A percentile compares a stretch with the other conserved stretches of the same genome.
These are phyloP conservation scores for Gilbertella persicaria DNA, from an alignment of 371 early-diverging fungal species.

Conservation along the genomic window DNA sequence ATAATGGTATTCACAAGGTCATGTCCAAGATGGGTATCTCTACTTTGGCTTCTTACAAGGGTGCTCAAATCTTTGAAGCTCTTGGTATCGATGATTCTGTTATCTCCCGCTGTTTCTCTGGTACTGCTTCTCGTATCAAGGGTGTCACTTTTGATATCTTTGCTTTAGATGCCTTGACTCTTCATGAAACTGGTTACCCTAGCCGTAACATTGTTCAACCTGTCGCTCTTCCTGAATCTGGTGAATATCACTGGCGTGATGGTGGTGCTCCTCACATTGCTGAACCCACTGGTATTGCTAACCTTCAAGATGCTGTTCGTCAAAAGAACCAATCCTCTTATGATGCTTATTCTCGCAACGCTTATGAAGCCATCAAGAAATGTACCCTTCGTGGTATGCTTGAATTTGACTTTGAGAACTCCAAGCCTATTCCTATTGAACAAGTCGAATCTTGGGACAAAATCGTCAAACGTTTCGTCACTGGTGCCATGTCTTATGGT, in stretches of 20 bases:
- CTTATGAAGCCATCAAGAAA: constrained; percentile 82
- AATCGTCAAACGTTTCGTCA: constrained; percentile 95
- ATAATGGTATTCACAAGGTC: constrained; percentile 95
- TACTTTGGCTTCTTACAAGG: constrained; percentile 96
- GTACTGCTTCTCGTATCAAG: constrained; percentile 94
- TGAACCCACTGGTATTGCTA: constrained; percentile 85
- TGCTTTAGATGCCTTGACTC: constrained; percentile 84
- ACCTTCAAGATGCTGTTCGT: constrained; percentile 95
- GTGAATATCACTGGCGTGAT: constrained; percentile 96
- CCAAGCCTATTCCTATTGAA: constrained; percentile 81
- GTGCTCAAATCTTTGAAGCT: constrained; percentile 98
- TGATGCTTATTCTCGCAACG: constrained; percentile 77
- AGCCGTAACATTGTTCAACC: constrained; percentile 63
- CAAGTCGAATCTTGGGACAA: constrained; percentile 96
- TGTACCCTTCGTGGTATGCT: constrained; percentile 96
- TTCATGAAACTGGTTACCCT: constrained; percentile 90
- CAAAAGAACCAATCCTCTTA: constrained; percentile 86
- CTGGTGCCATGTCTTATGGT: constrained; percentile 98
- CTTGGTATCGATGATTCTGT: constrained; percentile 90
- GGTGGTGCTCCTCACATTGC: constrained; percentile 93
- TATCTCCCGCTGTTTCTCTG: constrained; percentile 88
- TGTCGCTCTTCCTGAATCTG: constrained; percentile 81
- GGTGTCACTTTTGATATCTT: constrained; percentile 88
- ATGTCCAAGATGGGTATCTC: constrained; percentile 99
- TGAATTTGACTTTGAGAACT: constrained; percentile 79